A percentile compares a stretch with the other conserved stretches of the same genome.
These are phyloP conservation scores for Pigoraptor vietnamica DNA, from an alignment of 78 protist genomes.

Conservation along the genomic window DNA sequence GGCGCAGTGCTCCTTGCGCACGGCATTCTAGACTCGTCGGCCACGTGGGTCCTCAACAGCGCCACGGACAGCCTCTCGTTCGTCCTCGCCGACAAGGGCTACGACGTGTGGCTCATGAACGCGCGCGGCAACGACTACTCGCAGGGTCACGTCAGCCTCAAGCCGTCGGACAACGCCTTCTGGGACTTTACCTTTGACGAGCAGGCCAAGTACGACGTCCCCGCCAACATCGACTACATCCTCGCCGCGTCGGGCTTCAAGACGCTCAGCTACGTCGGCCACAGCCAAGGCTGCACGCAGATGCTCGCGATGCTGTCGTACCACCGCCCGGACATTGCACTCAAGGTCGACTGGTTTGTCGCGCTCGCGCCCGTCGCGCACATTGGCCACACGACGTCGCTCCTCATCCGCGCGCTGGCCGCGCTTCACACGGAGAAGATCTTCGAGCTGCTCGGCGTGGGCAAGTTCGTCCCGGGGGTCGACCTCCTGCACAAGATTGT, in stretches of 20 bases:
- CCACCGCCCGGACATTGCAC: neutral
- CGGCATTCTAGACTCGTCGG: conserved; percentile 50
- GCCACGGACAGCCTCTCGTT: conserved; percentile 27
- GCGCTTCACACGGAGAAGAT: neutral
- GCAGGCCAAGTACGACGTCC: conserved; percentile 48
- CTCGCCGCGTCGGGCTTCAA: neutral
- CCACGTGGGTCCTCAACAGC: conserved; percentile 36
- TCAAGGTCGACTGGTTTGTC: neutral
- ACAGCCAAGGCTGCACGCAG: conserved; percentile 20
- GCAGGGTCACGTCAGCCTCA: conserved; percentile 17
- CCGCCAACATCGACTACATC: conserved; percentile 33
- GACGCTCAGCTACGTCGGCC: conserved; percentile 45
- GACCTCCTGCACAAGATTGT: neutral
- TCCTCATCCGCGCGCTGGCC: neutral
- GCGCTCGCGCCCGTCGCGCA: conserved; percentile 13
- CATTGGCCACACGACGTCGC: neutral
- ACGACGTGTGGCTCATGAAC: conserved; percentile 75
- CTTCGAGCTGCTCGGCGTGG: neutral
- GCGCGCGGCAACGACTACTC: conserved; percentile 54
- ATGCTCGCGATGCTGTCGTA: neutral
- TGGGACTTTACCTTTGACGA: conserved; percentile 56
- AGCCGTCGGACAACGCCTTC: conserved; percentile 4
- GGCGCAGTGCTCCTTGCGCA: conserved; percentile 44
- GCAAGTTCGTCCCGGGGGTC: neutral
- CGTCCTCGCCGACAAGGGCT: conserved; percentile 56